Evolutionary conservation across 2,329 filamentous ascomycete species (phyloP).

Genomic region (Cordyceps tenuipes): DNA sequence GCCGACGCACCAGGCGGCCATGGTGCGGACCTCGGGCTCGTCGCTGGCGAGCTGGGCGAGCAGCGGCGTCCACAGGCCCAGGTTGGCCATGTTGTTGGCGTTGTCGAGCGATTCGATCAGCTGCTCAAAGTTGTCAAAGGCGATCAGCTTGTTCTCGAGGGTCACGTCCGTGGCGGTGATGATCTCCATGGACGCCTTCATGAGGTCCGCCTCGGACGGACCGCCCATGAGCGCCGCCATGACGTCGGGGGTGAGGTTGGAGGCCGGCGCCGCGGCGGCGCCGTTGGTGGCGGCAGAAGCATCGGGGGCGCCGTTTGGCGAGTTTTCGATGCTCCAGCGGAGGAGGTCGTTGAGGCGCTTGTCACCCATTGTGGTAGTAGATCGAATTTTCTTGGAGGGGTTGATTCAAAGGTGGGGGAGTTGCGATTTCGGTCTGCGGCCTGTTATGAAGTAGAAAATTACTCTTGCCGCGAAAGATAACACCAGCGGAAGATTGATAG

Average conservation of each 20-base stretch:
- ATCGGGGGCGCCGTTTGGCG: slow-evolving; percentile 22
- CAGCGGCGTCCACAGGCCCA: slow-evolving; percentile 76
- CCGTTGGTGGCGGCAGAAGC: slow-evolving; percentile 24
- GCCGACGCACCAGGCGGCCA: slow-evolving; percentile 90
- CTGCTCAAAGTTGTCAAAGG: slow-evolving; percentile 94
- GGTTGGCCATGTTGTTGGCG: slow-evolving; percentile 79
- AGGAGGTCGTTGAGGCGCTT: slow-evolving; percentile 64
- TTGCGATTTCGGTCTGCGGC: not conserved
- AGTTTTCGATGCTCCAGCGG: slow-evolving; percentile 61
- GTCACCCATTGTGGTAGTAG: slow-evolving; percentile 34
- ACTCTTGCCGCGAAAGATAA: too few relatives aligned
- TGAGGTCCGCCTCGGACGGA: slow-evolving; percentile 83
- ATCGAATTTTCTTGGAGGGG: slow-evolving; percentile 3
- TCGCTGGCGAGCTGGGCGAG: slow-evolving; percentile 59
- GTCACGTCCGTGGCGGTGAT: slow-evolving; percentile 56
- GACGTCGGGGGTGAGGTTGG: slow-evolving; percentile 56
- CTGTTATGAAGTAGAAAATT: not conserved
- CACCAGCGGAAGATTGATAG: too few relatives aligned
- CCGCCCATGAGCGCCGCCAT: slow-evolving; percentile 73
- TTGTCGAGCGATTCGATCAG: slow-evolving; percentile 91
- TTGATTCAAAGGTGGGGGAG: not conserved
- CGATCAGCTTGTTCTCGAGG: slow-evolving; percentile 68
- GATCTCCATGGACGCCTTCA: slow-evolving; percentile 75
- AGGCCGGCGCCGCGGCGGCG: not conserved
- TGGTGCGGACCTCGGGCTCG: slow-evolving; percentile 65